These are phyloP conservation scores for Pisolithus albus DNA, from an alignment of 768 basidiomycete genomes.

Conservation along the genomic window DNA sequence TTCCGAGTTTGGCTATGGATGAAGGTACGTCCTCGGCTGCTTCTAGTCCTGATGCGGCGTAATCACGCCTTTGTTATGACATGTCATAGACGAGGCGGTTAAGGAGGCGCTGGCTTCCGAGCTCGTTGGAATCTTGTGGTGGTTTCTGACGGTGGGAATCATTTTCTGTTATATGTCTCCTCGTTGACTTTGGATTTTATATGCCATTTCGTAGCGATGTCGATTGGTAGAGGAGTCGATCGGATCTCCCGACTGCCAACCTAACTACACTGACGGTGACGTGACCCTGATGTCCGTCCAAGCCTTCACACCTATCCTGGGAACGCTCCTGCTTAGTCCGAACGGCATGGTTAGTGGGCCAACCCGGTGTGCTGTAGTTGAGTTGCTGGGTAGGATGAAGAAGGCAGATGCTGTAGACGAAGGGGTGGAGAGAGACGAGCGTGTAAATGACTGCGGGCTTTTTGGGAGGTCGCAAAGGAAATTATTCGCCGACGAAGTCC, in stretches of 20 bases:
- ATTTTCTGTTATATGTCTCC: background rate
- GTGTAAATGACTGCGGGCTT: constrained; percentile 30
- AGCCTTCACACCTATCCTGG: constrained; percentile 87
- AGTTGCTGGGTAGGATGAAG: constrained; percentile 65
- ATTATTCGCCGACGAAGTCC: constrained; percentile 72
- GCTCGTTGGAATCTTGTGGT: constrained; percentile 82
- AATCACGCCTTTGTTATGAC: constrained; percentile 6
- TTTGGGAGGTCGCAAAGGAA: constrained; percentile 52
- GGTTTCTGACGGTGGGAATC: constrained; percentile 66
- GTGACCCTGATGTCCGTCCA: constrained; percentile 61
- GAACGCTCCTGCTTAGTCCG: constrained; percentile 77
- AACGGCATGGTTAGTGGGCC: constrained; percentile 67
- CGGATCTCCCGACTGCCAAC: constrained; percentile 6
- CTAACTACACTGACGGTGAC: constrained; percentile 12
- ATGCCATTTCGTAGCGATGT: constrained; percentile 45
- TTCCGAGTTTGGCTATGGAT: constrained; percentile 78
- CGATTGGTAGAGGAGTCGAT: constrained; percentile 47
- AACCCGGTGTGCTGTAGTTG: constrained; percentile 70
- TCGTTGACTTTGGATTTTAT: background rate
- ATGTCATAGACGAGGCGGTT: constrained; percentile 65
- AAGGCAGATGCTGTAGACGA: constrained; percentile 45
- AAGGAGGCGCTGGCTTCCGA: constrained; percentile 82
- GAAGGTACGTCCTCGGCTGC: constrained; percentile 51
- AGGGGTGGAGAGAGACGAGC: constrained; percentile 30
- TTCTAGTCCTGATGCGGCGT: background rate